phyloP scores from a whole-genome alignment of 2,329 filamentous ascomycete species.

The Sporothrix protearum region DNA sequence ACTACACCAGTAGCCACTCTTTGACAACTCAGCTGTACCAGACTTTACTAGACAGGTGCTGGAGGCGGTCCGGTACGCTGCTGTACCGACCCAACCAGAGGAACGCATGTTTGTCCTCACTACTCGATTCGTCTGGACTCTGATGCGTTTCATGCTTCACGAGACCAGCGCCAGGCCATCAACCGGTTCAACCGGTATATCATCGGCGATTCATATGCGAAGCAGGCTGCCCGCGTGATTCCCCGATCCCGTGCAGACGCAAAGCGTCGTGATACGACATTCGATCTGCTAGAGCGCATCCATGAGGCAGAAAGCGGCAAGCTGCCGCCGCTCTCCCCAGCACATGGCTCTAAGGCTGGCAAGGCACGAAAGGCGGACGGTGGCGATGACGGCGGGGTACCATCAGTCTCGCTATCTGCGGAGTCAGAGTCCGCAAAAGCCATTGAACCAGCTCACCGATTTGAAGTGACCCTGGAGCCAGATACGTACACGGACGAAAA shows the following conservation, averaged over 20 bases:
- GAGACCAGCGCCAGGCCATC: constrained; percentile 69
- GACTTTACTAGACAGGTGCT: constrained; percentile 67
- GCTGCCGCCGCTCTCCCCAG: constrained; percentile 37
- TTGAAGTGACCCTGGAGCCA: constrained; percentile 67
- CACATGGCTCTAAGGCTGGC: background rate
- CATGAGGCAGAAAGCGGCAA: constrained; percentile 62
- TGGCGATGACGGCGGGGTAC: background rate
- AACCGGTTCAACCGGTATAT: constrained; percentile 70
- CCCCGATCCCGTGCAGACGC: constrained; percentile 65
- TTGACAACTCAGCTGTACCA: constrained; percentile 68
- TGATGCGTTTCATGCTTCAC: constrained; percentile 59
- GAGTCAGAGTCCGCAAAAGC: background rate
- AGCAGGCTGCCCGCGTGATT: constrained; percentile 59
- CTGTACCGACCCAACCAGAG: constrained; percentile 76
- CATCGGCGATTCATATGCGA: constrained; percentile 63
- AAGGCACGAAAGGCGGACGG: background rate
- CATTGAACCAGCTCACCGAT: constrained; percentile 60
- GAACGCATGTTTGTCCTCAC: constrained; percentile 81
- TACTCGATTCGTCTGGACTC: constrained; percentile 77
- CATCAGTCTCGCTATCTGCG: background rate
- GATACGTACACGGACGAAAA: constrained; percentile 74
- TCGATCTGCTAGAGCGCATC: constrained; percentile 62
- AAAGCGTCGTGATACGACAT: constrained; percentile 62
- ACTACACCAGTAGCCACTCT: constrained; percentile 62
- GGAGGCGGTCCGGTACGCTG: constrained; percentile 68